Base-by-base conservation (phyloP, 2,329 filamentous ascomycete genomes). In the Ceratocystis colombiana region DNA sequence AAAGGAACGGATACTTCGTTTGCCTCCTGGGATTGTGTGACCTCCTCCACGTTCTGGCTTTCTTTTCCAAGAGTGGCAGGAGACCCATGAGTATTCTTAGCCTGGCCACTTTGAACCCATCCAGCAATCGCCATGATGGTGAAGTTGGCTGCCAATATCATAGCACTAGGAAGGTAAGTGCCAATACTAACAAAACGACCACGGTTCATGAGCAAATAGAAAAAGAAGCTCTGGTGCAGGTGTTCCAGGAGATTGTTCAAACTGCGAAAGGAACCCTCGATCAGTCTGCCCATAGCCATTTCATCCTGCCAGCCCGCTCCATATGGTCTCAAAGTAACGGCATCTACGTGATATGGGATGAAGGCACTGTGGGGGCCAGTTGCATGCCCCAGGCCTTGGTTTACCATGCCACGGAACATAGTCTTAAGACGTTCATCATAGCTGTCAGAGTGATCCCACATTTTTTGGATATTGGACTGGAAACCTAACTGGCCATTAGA, bases 151-250 rank as follows among this genome's bases (percentile, higher is more conserved):
- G 94, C 94, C 67, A 99, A 82, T 63, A 97, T 77, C 94, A 99
- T 99, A n/a, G 94, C 94, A 71, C 90, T 95, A 0, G 94, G 94
- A 2, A 99, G 81, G 73, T 99, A 99, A 1, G 93, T 99, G 17
- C 94, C 94, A 69, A 99, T 99, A 76, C 92, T 97, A 71, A 97
- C 94, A 73, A 99, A 99, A 10, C 92, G 86, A 72, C 94, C 89
- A 37, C 87, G 84, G 70, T 95, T 88, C 84, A 97, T 91, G 57
- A 99, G 81, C 64, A 99, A 80, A 75, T 99, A 99, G 77, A 99
- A 97, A 82, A 99, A 99, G 80, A 99, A 99, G 75, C 92, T 96
- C 77, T 99, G 94, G 74, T 99, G 94, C 68, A 99, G 81, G 74
- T 99, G 92, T 77, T 99, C 94, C 41, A 99, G 82, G 67, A 99